Conservation (phyloP, 2,329 filamentous ascomycete genomes). For the Xylaria sp. region DNA sequence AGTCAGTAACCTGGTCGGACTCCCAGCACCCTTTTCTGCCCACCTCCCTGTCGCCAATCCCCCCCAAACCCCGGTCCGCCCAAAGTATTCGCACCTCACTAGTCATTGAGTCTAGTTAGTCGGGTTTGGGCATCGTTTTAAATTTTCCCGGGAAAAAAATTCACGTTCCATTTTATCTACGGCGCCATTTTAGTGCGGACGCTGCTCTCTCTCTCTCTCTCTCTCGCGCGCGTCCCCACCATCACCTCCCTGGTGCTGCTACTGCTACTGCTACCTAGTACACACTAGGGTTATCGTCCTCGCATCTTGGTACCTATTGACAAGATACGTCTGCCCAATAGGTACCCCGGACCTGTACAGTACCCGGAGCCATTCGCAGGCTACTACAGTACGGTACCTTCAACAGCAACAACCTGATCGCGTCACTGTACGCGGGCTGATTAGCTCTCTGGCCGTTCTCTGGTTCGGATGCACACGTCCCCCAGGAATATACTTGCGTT, state of each 20-base stretch:
- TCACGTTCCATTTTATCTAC: constrained; percentile 26
- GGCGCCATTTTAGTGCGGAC: constrained; percentile 26
- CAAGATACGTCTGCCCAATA: constrained; percentile 6
- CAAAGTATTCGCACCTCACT: constrained; percentile 21
- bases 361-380: constrained; percentile 7
- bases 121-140: constrained; percentile 24
- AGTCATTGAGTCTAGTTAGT: constrained; percentile 30
- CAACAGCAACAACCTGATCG: constrained; percentile 5
- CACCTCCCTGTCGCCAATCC: constrained; percentile 26
- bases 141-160: constrained; percentile 22
- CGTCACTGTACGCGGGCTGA: constrained; percentile 12
- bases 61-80: constrained; percentile 25
- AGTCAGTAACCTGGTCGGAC: constrained; percentile 26
- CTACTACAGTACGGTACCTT: neutral
- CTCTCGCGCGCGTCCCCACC: constrained; percentile 10
- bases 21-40: constrained; percentile 10
- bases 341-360: constrained; percentile 6
- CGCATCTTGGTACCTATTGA: constrained; percentile 9
- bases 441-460: constrained; percentile 2
- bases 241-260: no score
- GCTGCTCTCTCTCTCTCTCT: neutral
- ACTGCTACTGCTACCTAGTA: constrained; percentile 12
- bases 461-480: neutral
- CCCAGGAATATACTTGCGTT: neutral
- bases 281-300: constrained; percentile 18